A percentile compares a stretch with the other conserved stretches of the same genome.
Conservation (phyloP, 2,329 filamentous ascomycete genomes). For the Penicillium sp. region DNA sequence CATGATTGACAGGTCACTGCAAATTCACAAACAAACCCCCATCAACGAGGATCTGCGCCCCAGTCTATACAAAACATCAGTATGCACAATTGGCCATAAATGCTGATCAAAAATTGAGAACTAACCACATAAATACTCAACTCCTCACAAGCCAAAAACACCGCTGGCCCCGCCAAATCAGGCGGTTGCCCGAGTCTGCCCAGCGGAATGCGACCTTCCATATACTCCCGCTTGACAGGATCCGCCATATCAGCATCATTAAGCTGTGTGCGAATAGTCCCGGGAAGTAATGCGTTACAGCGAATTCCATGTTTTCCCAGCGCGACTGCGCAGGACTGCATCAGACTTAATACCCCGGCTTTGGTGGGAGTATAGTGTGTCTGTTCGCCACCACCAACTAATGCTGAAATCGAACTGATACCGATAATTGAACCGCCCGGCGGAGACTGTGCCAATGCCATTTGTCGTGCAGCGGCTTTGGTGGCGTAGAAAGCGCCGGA, state of each 20-base stretch:
- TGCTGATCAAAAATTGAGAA: slow-evolving; percentile 1
- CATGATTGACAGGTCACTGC: too few species aligned
- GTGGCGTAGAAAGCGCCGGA: slow-evolving; percentile 82
- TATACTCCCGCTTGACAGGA: slow-evolving; percentile 65
- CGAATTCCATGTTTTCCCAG: slow-evolving; percentile 69
- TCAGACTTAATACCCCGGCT: slow-evolving; percentile 70
- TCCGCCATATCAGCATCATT: slow-evolving; percentile 78
- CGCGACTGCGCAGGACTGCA: slow-evolving; percentile 77
- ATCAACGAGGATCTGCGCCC: slow-evolving; percentile 77
- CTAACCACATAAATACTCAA: slow-evolving; percentile 67
- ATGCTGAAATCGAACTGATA: slow-evolving; percentile 38
- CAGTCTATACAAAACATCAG: slow-evolving; percentile 47
- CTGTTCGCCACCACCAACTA: slow-evolving; percentile 65
- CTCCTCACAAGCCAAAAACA: slow-evolving; percentile 74
- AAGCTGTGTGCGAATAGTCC: slow-evolving; percentile 75
- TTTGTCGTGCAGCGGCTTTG: slow-evolving; percentile 78
- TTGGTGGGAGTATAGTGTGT: slow-evolving; percentile 87
- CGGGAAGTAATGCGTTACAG: slow-evolving; percentile 78
- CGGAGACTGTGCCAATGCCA: slow-evolving; percentile 65
- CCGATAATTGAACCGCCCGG: slow-evolving; percentile 68
- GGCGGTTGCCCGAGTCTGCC: slow-evolving; percentile 63
- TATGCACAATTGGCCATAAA: not conserved
- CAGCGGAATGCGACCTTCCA: slow-evolving; percentile 74
- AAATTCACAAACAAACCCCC: slow-evolving; percentile 86
- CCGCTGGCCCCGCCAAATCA: slow-evolving; percentile 78